Evolutionary conservation across 2,329 filamentous ascomycete genomes (phyloP).

Genomic region (Thermomyces lanuginosus): DNA sequence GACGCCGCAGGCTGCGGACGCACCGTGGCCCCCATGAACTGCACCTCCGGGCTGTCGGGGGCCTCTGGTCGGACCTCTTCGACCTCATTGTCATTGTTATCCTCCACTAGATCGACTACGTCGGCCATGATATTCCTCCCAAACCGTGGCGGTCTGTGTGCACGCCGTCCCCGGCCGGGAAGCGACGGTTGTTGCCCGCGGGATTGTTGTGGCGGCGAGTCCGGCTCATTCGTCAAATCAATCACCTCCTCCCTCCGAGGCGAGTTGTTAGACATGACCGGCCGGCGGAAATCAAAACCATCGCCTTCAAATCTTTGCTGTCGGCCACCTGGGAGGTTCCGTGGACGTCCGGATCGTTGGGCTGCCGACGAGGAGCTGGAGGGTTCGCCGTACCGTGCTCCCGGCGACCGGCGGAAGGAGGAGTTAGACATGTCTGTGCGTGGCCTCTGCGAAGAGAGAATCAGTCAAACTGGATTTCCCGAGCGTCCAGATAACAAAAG

Average conservation of each 20-base stretch:
- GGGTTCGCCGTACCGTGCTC: conserved; percentile 13
- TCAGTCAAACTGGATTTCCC: neutral
- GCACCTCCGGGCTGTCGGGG: conserved; percentile 32
- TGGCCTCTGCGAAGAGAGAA: conserved; percentile 13
- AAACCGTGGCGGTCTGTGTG: conserved; percentile 18
- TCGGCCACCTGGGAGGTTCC: conserved; percentile 16
- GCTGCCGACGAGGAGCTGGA: conserved; percentile 9
- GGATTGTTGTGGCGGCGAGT: conserved; percentile 15
- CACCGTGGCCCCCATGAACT: conserved; percentile 28
- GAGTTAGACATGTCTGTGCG: conserved; percentile 22
- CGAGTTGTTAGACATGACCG: conserved; percentile 27
- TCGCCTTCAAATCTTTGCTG: conserved; percentile 32
- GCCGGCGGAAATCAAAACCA: conserved; percentile 39
- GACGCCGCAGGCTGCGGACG: conserved; percentile 7
- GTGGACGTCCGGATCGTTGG: conserved; percentile 8
- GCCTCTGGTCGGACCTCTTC: conserved; percentile 6
- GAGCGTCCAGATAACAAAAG: too few species aligned
- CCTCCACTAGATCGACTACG: conserved; percentile 26
- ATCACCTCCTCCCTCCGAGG: conserved; percentile 23
- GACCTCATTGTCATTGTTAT: conserved; percentile 3
- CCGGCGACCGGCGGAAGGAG: conserved; percentile 12
- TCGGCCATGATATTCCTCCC: conserved; percentile 22
- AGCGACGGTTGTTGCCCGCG: conserved; percentile 2
- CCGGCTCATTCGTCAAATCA: conserved; percentile 32
- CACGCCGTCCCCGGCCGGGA: conserved; percentile 5